A percentile compares a stretch with the other conserved stretches of the same genome.
Conservation (phyloP, 805 yeast genomes). For the Wickerhamiella spandovensis region DNA sequence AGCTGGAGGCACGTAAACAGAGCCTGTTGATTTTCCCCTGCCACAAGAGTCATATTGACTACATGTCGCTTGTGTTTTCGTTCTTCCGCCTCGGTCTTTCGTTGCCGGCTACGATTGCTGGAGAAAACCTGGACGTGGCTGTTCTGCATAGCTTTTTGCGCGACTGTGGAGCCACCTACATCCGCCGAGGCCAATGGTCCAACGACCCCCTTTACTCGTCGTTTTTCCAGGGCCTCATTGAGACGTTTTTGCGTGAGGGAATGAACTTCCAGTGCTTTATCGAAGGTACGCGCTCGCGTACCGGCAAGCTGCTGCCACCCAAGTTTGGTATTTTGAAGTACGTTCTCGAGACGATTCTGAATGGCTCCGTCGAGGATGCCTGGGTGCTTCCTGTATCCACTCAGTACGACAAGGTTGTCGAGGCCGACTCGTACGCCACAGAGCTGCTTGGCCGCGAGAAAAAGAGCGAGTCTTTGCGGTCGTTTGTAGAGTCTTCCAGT, state of each 20-base stretch:
- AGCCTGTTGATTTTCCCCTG: constrained; percentile 39
- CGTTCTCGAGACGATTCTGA: constrained; percentile 33
- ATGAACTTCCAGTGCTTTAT: constrained; percentile 45
- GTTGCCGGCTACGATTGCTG: constrained; percentile 46
- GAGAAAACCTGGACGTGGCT: constrained; percentile 51
- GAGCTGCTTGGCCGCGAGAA: constrained; percentile 47
- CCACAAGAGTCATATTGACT: constrained; percentile 51
- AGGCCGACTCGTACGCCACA: constrained; percentile 38
- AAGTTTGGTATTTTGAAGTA: constrained; percentile 48
- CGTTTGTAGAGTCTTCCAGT: constrained; percentile 25
- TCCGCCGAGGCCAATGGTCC: constrained; percentile 34
- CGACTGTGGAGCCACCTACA: constrained; percentile 43
- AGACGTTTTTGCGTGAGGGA: constrained; percentile 35
- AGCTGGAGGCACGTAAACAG: constrained; percentile 24
- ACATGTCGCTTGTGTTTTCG: constrained; percentile 42
- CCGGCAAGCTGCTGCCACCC: constrained; percentile 50
- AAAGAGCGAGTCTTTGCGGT: constrained; percentile 36
- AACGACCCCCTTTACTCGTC: constrained; percentile 32
- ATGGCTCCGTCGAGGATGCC: constrained; percentile 30
- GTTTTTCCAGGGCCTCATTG: constrained; percentile 31
- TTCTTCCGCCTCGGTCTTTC: constrained; percentile 41
- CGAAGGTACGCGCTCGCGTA: constrained; percentile 54
- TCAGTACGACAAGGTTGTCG: constrained; percentile 48
- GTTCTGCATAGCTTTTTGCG: constrained; percentile 38
- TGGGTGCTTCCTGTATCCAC: constrained; percentile 44